These are phyloP conservation scores for Castanea crenata DNA, from an alignment of 306 rosid species.

Conservation along the genomic window DNA sequence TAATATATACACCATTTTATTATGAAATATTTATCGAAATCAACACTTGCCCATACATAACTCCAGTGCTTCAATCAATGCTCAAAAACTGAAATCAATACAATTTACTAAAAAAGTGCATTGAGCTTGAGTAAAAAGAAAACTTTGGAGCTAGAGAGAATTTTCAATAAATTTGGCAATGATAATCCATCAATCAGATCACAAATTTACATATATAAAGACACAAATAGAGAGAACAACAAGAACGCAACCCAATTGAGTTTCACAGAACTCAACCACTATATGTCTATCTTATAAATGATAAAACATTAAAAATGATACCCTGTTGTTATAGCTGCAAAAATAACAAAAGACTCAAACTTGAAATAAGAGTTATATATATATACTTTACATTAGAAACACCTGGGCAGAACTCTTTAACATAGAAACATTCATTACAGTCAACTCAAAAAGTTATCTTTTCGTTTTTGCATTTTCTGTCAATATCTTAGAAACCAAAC, in stretches of 20 bases:
- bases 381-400: not conserved
- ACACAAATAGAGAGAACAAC: not conserved
- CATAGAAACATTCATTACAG: not conserved
- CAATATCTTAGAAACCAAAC: conserved; percentile 23
- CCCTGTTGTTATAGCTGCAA: not conserved
- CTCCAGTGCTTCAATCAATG: too few species aligned
- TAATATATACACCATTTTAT: not conserved
- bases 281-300: not conserved
- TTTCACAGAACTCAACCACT: not conserved
- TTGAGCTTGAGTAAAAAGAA: not conserved
- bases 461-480: not conserved
- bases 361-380: not conserved
- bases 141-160: not conserved
- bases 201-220: not conserved
- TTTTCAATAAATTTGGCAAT: not conserved
- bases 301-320: too few species aligned
- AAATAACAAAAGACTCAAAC: not conserved
- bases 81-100: too few species aligned
- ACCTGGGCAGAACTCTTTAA: not conserved
- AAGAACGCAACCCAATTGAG: conserved; percentile 8
- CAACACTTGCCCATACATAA: too few species aligned
- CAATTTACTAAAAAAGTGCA: too few species aligned
- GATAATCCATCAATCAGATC: not conserved
- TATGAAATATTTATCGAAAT: not conserved
- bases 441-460: not conserved